Evolutionary conservation across 192 early-diverging fungal genomes (phyloP), one percentile per base, ranked within the genome.

Genomic region (Dimargaris cristalligena): DNA sequence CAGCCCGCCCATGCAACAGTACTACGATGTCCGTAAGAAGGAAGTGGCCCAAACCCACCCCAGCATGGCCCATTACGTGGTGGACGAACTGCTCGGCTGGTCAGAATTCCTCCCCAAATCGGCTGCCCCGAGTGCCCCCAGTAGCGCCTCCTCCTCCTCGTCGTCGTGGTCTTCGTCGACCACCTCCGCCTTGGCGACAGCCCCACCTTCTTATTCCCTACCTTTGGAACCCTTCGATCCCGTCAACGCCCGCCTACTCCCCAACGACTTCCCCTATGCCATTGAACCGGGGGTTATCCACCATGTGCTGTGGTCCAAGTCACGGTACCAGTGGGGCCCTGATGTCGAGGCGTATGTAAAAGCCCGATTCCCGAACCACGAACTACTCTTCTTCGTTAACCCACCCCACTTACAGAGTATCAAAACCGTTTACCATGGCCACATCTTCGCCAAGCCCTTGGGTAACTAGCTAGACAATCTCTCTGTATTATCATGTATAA

Each of bases 251-350:
- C 23, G 30, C 20, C 30, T 74, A 51, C 52, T 74, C 14, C 72
- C 62, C 3, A 74, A 74, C 64, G 72, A 74, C 67, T 74, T 66
- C 56, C 72, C 72, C 6, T 74, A 74, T 45, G 68, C 72, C n/a
- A 52, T 74, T 28, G 59, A 60, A 1, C 50, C 58, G 1, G 44
- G 62, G 57, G 59, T 61, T 6, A 2, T 16, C 32, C 72, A 74
- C 34, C 68, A 64, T 25, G 70, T 74, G 22, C 46, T 74, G 34
- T 74, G 72, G 72, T 74, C 65, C 10, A 74, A 74, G 68, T 29
- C n/a, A 23, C 45, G 35, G 52, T 59, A 70, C 49, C 60, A 64
- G 1, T 31, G 56, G 1, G 64, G 66, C 3, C 58, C 48, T 0
- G 66, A 62, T 25, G 65, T 66, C 1, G 72, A 70, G 25, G 51